phyloP scores from a whole-genome alignment of 495 filamentous ascomycete species.

The Trichodelitschia bisporula region DNA sequence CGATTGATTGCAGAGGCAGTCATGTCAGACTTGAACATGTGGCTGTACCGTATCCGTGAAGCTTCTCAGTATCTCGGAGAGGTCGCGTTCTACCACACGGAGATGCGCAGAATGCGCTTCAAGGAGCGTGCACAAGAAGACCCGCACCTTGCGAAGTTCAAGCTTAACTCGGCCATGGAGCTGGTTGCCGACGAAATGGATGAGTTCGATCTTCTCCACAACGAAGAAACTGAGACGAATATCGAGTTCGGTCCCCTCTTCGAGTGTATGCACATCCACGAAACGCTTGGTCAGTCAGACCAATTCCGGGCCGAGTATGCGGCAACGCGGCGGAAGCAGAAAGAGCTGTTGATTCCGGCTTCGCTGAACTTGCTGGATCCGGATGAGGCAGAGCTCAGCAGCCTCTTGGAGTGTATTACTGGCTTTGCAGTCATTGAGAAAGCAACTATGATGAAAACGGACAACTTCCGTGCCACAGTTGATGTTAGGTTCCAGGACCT shows the following conservation, averaged over 20 bases:
- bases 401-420: constrained; percentile 72
- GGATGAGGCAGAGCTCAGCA: constrained; percentile 54
- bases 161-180: constrained; percentile 88
- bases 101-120: constrained; percentile 61
- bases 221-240: constrained; percentile 51
- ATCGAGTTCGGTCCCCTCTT: constrained; percentile 90
- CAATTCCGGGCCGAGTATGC: constrained; percentile 80
- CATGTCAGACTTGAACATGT: constrained; percentile 91
- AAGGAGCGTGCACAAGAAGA: constrained; percentile 52
- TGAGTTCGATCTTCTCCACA: constrained; percentile 82
- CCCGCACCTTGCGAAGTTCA: constrained; percentile 52
- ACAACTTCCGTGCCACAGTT: constrained; percentile 52
- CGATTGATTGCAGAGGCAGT: constrained; percentile 85
- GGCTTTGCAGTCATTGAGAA: constrained; percentile 95
- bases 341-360: constrained; percentile 60
- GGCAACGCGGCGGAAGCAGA: constrained; percentile 67
- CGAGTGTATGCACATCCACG: constrained; percentile 90
- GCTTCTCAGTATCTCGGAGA: constrained; percentile 88
- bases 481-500: constrained; percentile 33
- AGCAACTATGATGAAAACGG: constrained; percentile 68
- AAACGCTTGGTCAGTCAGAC: constrained; percentile 77
- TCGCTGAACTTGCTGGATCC: constrained; percentile 45
- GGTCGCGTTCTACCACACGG: constrained; percentile 89
- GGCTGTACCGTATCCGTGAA: constrained; percentile 90
- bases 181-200: constrained; percentile 84